Percentiles rank a stretch among this genome's conserved stretches.
These are phyloP conservation scores for Penicillium atrosanguineum DNA, from an alignment of 495 filamentous ascomycete species.

Conservation along the genomic window DNA sequence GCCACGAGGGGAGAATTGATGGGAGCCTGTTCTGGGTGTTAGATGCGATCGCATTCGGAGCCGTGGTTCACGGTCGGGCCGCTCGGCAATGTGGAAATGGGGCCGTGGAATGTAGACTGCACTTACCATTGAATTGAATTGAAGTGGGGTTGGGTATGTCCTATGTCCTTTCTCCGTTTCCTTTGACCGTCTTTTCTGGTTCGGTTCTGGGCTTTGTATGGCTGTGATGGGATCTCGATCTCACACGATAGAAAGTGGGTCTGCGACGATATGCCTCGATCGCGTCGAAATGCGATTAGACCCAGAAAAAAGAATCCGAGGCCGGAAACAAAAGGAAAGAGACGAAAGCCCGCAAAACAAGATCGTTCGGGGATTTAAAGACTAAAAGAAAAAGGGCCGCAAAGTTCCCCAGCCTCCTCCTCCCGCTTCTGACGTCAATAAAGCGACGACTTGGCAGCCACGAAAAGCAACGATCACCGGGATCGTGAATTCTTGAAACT, in stretches of 20 bases:
- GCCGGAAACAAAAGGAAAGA: background rate
- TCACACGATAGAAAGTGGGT: background rate
- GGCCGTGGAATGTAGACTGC: conserved; percentile 3
- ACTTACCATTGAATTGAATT: conserved; percentile 5
- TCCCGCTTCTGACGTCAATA: conserved; percentile 31
- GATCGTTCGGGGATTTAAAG: conserved; percentile 7
- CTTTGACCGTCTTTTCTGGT: background rate
- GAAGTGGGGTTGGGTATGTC: background rate
- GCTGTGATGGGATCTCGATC: background rate
- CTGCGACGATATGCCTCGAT: background rate
- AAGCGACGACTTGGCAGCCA: conserved; percentile 21
- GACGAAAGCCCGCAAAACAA: background rate
- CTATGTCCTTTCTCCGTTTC: background rate
- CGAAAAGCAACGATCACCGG: conserved; percentile 19
- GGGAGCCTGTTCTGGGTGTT: conserved; percentile 13
- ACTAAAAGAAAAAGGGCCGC: background rate
- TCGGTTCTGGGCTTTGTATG: background rate
- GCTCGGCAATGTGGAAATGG: background rate
- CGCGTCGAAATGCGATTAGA: background rate
- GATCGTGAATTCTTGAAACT: background rate
- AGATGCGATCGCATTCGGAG: background rate
- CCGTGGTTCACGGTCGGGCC: conserved; percentile 3
- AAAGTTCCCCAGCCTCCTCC: conserved; percentile 5
- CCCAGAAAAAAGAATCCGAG: background rate
- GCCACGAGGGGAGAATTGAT: conserved; percentile 16